Conservation (phyloP, 1,284 basidiomycete species). For the Ustilago trichophora region DNA sequence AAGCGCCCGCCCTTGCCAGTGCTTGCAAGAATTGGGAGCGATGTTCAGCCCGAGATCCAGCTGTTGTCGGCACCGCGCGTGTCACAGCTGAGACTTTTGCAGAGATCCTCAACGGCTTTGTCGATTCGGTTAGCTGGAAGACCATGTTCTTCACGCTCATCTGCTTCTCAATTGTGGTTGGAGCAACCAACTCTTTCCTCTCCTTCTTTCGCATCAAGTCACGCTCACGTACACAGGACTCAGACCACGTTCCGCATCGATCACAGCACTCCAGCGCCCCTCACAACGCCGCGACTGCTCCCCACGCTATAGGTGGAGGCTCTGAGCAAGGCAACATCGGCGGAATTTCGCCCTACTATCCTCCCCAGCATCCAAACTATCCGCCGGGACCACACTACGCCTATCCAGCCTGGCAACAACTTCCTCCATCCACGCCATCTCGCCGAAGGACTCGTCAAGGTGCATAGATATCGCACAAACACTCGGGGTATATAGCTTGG, state of each 20-base stretch:
- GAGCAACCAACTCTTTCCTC: constrained; percentile 61
- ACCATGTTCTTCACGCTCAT: constrained; percentile 73
- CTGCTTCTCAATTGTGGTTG: constrained; percentile 58
- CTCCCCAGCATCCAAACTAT: constrained; percentile 14
- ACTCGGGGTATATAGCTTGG: not conserved
- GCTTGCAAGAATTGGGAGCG: constrained; percentile 76
- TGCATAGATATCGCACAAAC: not conserved
- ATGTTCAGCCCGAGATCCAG: constrained; percentile 95
- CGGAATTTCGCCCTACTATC: constrained; percentile 19
- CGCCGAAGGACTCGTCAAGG: constrained; percentile 16
- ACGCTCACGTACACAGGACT: constrained; percentile 9
- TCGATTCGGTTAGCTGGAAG: constrained; percentile 96
- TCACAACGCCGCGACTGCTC: not conserved
- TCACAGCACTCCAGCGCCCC: constrained; percentile 4
- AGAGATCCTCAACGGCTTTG: constrained; percentile 93
- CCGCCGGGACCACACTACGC: constrained; percentile 11
- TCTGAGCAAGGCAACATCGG: constrained; percentile 1
- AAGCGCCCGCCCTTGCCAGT: constrained; percentile 56
- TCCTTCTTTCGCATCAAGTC: constrained; percentile 61
- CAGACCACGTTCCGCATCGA: constrained; percentile 1
- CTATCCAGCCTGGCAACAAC: constrained; percentile 27
- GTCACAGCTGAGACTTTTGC: constrained; percentile 94
- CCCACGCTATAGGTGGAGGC: constrained; percentile 1
- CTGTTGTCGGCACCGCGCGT: constrained; percentile 83
- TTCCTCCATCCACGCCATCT: constrained; percentile 26